phyloP scores from a whole-genome alignment of 2,329 filamentous ascomycete species.

The Capronia coronata region DNA sequence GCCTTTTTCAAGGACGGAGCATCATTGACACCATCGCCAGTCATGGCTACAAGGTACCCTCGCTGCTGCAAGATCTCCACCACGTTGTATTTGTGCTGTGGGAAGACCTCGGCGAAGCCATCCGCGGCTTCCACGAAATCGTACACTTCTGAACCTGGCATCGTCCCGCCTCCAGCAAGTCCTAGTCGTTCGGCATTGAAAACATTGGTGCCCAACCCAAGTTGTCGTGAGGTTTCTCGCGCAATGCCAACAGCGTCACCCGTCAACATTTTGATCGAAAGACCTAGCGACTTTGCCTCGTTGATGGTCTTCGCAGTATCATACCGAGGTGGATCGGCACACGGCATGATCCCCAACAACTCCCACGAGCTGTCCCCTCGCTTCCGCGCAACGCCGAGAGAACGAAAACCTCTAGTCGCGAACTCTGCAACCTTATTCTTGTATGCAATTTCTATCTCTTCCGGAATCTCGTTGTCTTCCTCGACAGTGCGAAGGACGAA shows the following conservation, averaged over 20 bases:
- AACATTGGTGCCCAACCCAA: slow-evolving; percentile 85
- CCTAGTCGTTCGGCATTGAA: slow-evolving; percentile 91
- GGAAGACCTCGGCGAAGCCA: slow-evolving; percentile 91
- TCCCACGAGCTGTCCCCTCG: slow-evolving; percentile 75
- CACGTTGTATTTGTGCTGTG: slow-evolving; percentile 91
- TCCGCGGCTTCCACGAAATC: slow-evolving; percentile 93
- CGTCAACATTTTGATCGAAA: slow-evolving; percentile 94
- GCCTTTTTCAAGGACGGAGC: slow-evolving; percentile 88
- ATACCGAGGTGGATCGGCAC: slow-evolving; percentile 83
- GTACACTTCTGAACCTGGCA: slow-evolving; percentile 89
- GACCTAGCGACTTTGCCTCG: slow-evolving; percentile 78
- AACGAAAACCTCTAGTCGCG: slow-evolving; percentile 87
- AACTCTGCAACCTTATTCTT: slow-evolving; percentile 91
- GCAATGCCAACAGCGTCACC: slow-evolving; percentile 91
- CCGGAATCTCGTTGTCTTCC: slow-evolving; percentile 72
- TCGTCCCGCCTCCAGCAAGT: slow-evolving; percentile 75
- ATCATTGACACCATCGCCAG: slow-evolving; percentile 92
- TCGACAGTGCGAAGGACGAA: slow-evolving; percentile 83
- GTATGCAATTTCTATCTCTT: slow-evolving; percentile 72
- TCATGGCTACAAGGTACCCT: slow-evolving; percentile 93
- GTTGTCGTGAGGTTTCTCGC: slow-evolving; percentile 82
- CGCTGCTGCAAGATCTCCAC: slow-evolving; percentile 90
- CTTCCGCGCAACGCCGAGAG: slow-evolving; percentile 87
- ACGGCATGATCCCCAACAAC: slow-evolving; percentile 91
- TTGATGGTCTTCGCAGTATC: slow-evolving; percentile 86